Base-by-base conservation (phyloP, 1,139 yeast genomes). In the Diutina rugosa region DNA sequence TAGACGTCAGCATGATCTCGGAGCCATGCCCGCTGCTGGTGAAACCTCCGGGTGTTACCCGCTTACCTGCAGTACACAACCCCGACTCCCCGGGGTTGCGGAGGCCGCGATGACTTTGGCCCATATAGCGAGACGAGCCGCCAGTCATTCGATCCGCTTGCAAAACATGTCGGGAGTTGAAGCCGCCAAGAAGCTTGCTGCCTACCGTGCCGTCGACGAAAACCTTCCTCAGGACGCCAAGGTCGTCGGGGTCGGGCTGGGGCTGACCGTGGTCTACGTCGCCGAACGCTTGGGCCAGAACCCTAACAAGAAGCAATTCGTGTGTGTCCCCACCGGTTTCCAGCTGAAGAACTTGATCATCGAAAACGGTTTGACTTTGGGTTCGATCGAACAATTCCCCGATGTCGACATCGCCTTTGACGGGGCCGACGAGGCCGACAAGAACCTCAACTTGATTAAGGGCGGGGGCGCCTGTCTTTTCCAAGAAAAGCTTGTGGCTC, bases 401-500 rank as follows among this genome's bases (percentile, higher is more conserved):
- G 78, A 79, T 41, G 73, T 95, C 51, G 99, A 93, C 67, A 83
- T 93, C 63, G 97, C 97, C 3, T 93, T 95, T 68, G 99, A 95
- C 69, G 99, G 99, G 51, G 99, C 99, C 8, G 99, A 95, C 71
- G 99, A 95, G 69, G 95, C 91, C 57, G 99, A 93, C 68, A 67
- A 81, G 7, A 67, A 77, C 21, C 77, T 93, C 64, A 89, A 90
- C 67, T 83, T 93, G 65, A 95, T 95, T 69, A 95, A 95, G 72
- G 99, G 99, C 61, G 99, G 99, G 55, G 99, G 99, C 48, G 99
- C 97, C 1, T 95, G 99, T 71, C 77, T 90, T 61, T 87, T 95
- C 74, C 99, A 93, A 72, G 99, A 95, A 70, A 95, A 95, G 72
- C 78, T 95, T 57, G 97, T 95, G 16, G 97, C 97, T 10, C 78